Evolutionary conservation across 164 flowering plant genomes (phyloP), one percentile per base, ranked within the genome.

Genomic region (Magnolia sinica): DNA sequence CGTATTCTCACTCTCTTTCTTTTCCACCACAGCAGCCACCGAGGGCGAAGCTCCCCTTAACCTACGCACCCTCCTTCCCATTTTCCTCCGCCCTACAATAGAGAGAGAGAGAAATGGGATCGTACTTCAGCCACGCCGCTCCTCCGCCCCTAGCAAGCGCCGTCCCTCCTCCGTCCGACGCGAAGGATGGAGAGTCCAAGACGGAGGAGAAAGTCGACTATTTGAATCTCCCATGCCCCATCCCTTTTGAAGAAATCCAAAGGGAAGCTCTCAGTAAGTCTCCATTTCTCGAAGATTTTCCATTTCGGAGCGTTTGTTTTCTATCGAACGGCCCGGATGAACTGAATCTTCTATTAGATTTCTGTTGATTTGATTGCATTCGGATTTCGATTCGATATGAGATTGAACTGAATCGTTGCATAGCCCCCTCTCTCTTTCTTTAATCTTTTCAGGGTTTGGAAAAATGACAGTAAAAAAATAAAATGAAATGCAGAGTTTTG

Each of bases 181-280:
- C 70, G n/a, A 65, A 66, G 45, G 70, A 74, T 6, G 14, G 3
- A 6, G 76, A 74, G 55, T 13, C 49, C n/a, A 69, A 76, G 27
- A n/a, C 66, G 51, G 78, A 76, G 9, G 78, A 76, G 67, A 55
- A 76, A 29, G 88, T 88, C 27, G 92, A 94, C 76, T 94, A 88
- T 82, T 20, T 84, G 71, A 83, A 92, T 81, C 94, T 96, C 18
- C 97, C 96, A 50, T 89, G 95, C 81, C 98, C 99, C 3, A 82
- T 90, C 52, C 91, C 98, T 1, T 92, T 88, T 76, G 99, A 96
- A 74, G 98, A 96, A 79, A 87, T 92, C 81, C 94, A 91, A 67
- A 93, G 97, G 20, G 99, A 94, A 85, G 90, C 94, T 67, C 66
- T 92, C 74, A 90, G 99, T 96, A 72, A 77, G 90, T 85, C 16